Evolutionary conservation across 768 basidiomycete species (phyloP).

Genomic region (Rhizopogon vinicolor): DNA sequence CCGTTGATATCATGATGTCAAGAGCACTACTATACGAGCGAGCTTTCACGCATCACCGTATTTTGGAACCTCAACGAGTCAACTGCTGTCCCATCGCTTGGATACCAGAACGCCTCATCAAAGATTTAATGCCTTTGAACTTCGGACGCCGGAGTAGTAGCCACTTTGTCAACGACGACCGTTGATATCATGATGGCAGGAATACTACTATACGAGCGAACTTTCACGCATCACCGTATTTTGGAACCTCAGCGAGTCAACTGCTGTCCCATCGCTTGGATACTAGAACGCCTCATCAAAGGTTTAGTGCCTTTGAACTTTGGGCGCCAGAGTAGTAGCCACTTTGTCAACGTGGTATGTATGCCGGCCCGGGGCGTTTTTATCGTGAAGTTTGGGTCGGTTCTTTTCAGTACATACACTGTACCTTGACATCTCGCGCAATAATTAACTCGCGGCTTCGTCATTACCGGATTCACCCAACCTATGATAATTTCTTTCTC

Average conservation of each 20-base stretch:
- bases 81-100: not conserved
- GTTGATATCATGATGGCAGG: no score
- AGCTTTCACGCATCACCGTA: not conserved
- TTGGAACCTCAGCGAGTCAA: not conserved
- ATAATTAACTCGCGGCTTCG: not conserved
- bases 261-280: not conserved
- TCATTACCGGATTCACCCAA: not conserved
- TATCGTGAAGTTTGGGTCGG: not conserved
- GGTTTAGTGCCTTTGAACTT: not conserved
- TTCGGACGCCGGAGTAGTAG: not conserved
- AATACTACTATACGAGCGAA: no score
- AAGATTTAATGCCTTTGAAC: not conserved
- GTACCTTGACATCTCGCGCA: no score
- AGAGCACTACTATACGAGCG: no score
- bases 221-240: not conserved
- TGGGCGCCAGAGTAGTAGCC: not conserved
- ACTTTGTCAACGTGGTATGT: no score
- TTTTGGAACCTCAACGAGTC: not conserved
- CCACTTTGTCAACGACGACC: no score
- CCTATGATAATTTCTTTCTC: not conserved
- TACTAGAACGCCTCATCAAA: not conserved
- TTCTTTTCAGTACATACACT: no score
- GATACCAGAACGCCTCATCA: not conserved
- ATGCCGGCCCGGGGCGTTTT: no score
- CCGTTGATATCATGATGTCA: not conserved